These are phyloP conservation scores for Capsicum rhomboideum DNA, from an alignment of 257 asterid genomes.

Conservation along the genomic window DNA sequence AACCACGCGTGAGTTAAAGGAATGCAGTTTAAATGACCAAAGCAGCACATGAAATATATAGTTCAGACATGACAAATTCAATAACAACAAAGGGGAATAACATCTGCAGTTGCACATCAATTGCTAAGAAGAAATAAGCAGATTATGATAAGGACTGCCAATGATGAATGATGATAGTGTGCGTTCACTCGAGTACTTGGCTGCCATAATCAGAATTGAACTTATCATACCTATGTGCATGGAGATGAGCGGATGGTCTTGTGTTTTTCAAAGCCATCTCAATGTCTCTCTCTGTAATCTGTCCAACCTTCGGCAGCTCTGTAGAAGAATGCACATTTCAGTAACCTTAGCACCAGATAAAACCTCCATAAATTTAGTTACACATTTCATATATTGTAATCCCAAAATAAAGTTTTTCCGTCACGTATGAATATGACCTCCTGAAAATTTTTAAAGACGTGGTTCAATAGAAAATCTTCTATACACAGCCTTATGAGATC, in stretches of 20 bases:
- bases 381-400: not conserved
- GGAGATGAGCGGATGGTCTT: conserved; percentile 90
- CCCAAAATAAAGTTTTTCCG: not conserved
- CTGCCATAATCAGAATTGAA: conserved; percentile 80
- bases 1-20: not conserved
- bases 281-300: conserved; percentile 56
- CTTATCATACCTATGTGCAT: conserved; percentile 70
- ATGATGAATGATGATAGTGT: not conserved
- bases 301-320: conserved; percentile 87
- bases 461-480: not conserved
- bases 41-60: not conserved
- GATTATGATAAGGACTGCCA: not conserved
- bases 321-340: conserved; percentile 13
- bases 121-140: not conserved
- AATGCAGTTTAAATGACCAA: not conserved
- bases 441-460: not conserved
- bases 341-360: not conserved
- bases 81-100: not conserved
- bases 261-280: conserved; percentile 85
- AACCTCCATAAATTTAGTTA: not conserved
- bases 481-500: not conserved
- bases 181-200: conserved; percentile 78
- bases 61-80: not conserved
- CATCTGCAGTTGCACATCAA: not conserved
- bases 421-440: not conserved